phyloP scores from a whole-genome alignment of 2,329 filamentous ascomycete species.

The Torrubiella hemipterigena region DNA sequence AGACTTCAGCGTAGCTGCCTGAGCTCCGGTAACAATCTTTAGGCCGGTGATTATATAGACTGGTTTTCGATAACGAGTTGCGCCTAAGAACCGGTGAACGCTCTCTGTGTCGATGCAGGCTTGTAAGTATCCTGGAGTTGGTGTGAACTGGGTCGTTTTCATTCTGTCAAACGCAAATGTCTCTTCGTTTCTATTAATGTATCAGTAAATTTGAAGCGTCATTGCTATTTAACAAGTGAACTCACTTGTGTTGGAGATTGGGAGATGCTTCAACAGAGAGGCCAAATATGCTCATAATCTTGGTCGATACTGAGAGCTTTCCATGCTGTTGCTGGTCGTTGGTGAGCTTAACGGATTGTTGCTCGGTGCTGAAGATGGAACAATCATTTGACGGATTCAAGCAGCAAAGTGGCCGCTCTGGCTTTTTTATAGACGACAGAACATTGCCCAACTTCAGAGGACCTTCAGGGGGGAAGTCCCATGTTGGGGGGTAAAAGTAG shows the following conservation, averaged over 20 bases:
- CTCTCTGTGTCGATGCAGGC: not conserved
- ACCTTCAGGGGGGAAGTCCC: conserved; percentile 8
- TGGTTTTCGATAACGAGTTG: conserved; percentile 5
- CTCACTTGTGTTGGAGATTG: too few species aligned
- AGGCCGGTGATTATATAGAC: conserved; percentile 7
- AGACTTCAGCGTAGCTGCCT: not conserved
- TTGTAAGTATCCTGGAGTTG: not conserved
- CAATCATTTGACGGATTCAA: not conserved
- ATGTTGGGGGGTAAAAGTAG: conserved; percentile 9
- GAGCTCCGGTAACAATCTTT: conserved; percentile 4
- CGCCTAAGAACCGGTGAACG: conserved; percentile 2
- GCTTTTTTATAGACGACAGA: conserved; percentile 8
- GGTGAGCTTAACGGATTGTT: conserved; percentile 1
- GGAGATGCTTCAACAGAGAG: too few species aligned
- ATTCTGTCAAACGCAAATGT: not conserved
- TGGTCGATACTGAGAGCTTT: conserved; percentile 4
- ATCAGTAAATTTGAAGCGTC: too few species aligned
- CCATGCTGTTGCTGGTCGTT: conserved; percentile 3
- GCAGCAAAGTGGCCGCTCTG: conserved; percentile 5
- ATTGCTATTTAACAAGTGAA: too few species aligned
- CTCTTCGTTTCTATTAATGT: not conserved
- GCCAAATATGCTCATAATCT: conserved; percentile 3
- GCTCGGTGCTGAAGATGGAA: conserved; percentile 1
- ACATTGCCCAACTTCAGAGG: conserved; percentile 10
- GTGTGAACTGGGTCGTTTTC: conserved; percentile 3